phyloP scores from a whole-genome alignment of 345 rosid genomes.

The Pseudoturritis turrita region DNA sequence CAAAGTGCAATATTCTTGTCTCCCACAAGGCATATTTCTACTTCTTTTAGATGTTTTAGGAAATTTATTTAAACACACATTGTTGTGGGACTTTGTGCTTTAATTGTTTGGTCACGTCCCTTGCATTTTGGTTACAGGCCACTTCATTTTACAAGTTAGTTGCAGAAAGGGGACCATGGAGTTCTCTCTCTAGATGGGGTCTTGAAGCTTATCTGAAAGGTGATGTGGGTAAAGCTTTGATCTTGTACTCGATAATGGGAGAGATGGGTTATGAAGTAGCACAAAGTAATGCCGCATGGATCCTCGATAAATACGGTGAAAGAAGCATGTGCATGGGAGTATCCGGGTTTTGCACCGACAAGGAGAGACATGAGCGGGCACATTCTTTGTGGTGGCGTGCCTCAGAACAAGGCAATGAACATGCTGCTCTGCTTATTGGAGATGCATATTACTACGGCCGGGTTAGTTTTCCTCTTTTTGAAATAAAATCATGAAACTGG shows the following conservation, averaged over 20 bases:
- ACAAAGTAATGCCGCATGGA: slow-evolving; percentile 99
- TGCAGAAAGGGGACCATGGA: slow-evolving; percentile 99
- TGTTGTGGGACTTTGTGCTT: background rate
- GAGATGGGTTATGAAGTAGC: slow-evolving; percentile 97
- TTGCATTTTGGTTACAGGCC: slow-evolving; percentile 52
- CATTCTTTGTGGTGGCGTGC: slow-evolving; percentile 99
- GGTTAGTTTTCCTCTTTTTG: slow-evolving; percentile 41
- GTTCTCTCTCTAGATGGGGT: slow-evolving; percentile 97
- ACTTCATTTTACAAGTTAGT: slow-evolving; percentile 87
- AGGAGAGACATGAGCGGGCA: slow-evolving; percentile 87
- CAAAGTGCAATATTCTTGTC: background rate
- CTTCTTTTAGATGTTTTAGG: background rate
- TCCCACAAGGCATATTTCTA: background rate
- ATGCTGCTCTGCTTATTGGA: slow-evolving; percentile 96
- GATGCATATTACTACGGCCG: slow-evolving; percentile 98
- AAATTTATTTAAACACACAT: background rate
- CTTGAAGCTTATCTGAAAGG: slow-evolving; percentile 93
- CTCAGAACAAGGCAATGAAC: slow-evolving; percentile 99
- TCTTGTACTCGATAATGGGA: slow-evolving; percentile 90
- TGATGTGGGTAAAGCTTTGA: slow-evolving; percentile 83
- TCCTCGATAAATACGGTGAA: slow-evolving; percentile 90
- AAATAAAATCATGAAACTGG: background rate
- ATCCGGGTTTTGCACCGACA: slow-evolving; percentile 78
- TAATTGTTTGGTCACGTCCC: background rate
- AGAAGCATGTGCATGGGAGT: slow-evolving; percentile 97